Percentiles rank a stretch among this genome's conserved stretches.
These are phyloP conservation scores for Fragilaria crotonensis DNA, from an alignment of 108 stramenopile species.

Conservation along the genomic window DNA sequence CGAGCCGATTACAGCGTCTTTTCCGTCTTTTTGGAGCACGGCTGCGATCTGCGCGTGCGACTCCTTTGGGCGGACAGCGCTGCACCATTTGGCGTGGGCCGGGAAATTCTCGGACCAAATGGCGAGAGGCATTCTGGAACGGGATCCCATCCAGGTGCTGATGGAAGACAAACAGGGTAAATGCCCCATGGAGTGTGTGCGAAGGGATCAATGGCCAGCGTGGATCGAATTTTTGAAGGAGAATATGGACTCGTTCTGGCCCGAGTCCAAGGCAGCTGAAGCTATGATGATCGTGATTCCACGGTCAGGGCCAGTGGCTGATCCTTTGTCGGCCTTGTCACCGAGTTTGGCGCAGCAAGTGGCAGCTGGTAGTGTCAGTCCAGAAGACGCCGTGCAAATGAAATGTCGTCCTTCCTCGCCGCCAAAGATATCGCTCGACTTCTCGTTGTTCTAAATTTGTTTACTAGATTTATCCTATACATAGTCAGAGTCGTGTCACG, in stretches of 20 bases:
- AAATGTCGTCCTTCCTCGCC: too few species aligned
- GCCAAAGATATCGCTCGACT: too few species aligned
- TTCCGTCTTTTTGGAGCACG: conserved; percentile 42
- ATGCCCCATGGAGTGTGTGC: conserved; percentile 72
- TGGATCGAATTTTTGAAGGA: conserved; percentile 65
- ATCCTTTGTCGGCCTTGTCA: not conserved
- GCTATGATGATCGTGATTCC: not conserved
- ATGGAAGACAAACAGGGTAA: conserved; percentile 66
- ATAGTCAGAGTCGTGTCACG: too few species aligned
- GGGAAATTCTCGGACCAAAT: conserved; percentile 17
- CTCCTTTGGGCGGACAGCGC: conserved; percentile 43
- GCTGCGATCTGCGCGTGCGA: conserved; percentile 45
- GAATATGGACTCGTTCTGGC: conserved; percentile 51
- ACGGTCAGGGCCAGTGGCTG: not conserved
- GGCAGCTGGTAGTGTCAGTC: not conserved
- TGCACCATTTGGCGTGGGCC: conserved; percentile 51
- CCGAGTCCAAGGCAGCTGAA: not conserved
- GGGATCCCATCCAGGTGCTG: conserved; percentile 53
- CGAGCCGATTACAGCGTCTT: conserved; percentile 48
- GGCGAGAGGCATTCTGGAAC: conserved; percentile 29
- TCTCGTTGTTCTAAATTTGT: too few species aligned
- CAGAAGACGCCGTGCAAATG: too few species aligned
- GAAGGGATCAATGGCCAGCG: conserved; percentile 41
- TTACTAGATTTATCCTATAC: too few species aligned
- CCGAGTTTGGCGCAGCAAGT: not conserved